Evolutionary conservation across 1,139 yeast genomes (phyloP).

Genomic region (Candida sp.): DNA sequence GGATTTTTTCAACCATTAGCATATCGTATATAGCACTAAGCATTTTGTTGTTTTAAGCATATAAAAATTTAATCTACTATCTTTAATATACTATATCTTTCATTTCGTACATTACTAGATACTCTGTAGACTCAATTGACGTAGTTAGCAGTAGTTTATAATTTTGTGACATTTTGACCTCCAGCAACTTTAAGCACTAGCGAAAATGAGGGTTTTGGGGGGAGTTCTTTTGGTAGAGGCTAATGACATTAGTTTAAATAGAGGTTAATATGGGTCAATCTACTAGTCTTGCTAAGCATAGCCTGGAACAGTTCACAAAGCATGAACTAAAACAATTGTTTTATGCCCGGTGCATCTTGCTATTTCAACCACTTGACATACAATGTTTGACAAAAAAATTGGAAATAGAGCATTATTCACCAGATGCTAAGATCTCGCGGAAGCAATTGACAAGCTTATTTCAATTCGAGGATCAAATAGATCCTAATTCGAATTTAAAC

Average conservation of each 20-base stretch:
- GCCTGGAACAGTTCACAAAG: conserved; percentile 15
- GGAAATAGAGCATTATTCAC: neutral
- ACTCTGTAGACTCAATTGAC: too few species aligned
- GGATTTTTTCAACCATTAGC: conserved; percentile 14
- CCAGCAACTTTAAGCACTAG: too few species aligned
- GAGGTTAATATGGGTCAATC: conserved; percentile 16
- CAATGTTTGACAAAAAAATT: conserved; percentile 18
- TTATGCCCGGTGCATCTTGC: conserved; percentile 14
- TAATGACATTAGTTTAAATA: too few species aligned
- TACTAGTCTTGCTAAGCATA: conserved; percentile 11
- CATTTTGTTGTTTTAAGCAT: neutral
- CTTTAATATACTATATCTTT: neutral
- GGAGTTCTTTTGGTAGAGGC: neutral
- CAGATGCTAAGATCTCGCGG: conserved; percentile 6
- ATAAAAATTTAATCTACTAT: too few species aligned
- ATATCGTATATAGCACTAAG: neutral
- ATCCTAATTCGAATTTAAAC: conserved; percentile 4
- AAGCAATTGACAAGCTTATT: conserved; percentile 20
- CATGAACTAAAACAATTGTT: conserved; percentile 18
- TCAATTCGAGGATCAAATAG: conserved; percentile 8
- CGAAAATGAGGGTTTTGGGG: neutral
- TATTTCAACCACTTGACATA: conserved; percentile 23
- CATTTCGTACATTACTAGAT: neutral
- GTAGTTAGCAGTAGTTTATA: too few species aligned
- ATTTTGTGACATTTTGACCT: too few species aligned